Evolutionary conservation across 2,329 filamentous ascomycete species (phyloP), one percentile per base, ranked within the genome.

Genomic region (Pseudogymnoascus sp.): DNA sequence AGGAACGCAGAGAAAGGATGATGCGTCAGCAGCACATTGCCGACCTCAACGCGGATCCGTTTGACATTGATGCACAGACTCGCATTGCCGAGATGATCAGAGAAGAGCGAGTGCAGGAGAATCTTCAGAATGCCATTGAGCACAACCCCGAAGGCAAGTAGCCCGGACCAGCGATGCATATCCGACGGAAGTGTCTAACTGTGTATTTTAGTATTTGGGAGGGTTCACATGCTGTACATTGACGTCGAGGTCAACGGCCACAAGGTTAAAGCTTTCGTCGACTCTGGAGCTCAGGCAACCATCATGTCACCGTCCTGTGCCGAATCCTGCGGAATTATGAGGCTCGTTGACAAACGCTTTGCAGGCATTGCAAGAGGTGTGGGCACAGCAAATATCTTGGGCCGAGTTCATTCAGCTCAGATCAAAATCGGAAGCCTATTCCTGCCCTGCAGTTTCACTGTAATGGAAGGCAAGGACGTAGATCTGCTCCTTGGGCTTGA

Each of bases 381-480:
- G 2, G 94, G 94, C 61, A 97, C 94, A 0, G 94, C 94, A 23
- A 89, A 87, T 63, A 97, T 99, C 69, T 87, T 99, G 19, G 94
- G 94, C 33, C 90, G 94, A 60, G 94, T 99, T 3, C 94, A 99
- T 75, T 91, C 91, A 22, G 94, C 94, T 8, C 91, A 93, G 75
- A 95, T 99, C 75, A 93, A 91, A 75, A 94, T 99, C 68, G 94
- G 93, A 61, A 85, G 83, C 42, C 84, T 93, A 65, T 92, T 91
- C 72, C 80, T 99, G 68, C 88, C 93, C 2, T 97, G 92, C 77
- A 94, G 92, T 64, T 99, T 99, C 75, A 99, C 94, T 2, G 94
- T 99, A 72, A 99, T 99, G 94, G 94, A 99, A 77, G 94, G 94
- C 67, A 99, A 97, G 76, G 87, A 91, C 60, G 94, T 99, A 23